phyloP scores from a whole-genome alignment of 2,329 filamentous ascomycete species.

The Neonectria faginata region DNA sequence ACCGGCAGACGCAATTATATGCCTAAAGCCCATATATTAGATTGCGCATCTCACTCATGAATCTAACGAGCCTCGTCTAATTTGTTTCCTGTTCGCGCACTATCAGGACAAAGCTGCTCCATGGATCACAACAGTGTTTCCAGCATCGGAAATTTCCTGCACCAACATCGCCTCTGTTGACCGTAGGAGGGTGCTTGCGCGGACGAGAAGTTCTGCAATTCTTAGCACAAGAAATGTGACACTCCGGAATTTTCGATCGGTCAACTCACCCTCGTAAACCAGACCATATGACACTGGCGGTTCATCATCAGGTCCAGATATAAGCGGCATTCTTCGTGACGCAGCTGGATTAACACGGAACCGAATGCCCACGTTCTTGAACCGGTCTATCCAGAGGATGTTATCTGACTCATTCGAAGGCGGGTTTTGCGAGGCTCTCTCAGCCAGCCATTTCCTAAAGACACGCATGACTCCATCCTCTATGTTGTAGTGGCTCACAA shows the following conservation, averaged over 20 bases:
- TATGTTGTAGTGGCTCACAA: not conserved
- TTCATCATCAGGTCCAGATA: not conserved
- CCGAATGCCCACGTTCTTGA: not conserved
- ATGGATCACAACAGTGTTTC: conserved; percentile 70
- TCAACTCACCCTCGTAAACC: not conserved
- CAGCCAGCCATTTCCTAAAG: not conserved
- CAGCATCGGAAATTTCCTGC: conserved; percentile 64
- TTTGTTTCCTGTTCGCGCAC: not conserved
- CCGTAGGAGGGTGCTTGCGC: not conserved
- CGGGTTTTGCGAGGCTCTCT: not conserved
- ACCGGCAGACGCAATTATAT: too few relatives aligned
- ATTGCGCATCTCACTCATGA: too few relatives aligned
- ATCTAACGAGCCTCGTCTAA: too few relatives aligned
- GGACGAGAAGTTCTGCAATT: conserved; percentile 20
- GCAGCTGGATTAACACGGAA: not conserved
- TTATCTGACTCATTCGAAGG: not conserved
- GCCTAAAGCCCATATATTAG: too few relatives aligned
- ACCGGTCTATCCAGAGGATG: conserved; percentile 1
- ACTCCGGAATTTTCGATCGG: not conserved
- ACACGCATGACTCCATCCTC: not conserved
- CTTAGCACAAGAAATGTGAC: not conserved
- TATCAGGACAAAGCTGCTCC: conserved; percentile 35
- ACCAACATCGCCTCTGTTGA: conserved; percentile 58
- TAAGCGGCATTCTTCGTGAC: not conserved
- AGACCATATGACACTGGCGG: not conserved